Evolutionary conservation across 495 filamentous ascomycete genomes (phyloP).

Genomic region (Penicilliopsis zonata): DNA sequence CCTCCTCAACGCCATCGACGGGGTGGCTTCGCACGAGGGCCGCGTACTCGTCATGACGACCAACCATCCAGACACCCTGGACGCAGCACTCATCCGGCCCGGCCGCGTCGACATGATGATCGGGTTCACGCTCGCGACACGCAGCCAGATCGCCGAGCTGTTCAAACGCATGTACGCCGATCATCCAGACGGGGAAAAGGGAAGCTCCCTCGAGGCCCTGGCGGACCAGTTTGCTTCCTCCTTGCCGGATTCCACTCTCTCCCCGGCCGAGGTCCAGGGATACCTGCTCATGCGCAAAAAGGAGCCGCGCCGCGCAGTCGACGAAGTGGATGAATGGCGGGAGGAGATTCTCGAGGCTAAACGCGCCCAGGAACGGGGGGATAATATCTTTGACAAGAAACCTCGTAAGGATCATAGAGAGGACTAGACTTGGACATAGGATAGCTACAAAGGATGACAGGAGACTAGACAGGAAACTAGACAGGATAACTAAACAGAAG

Average conservation of each 20-base stretch:
- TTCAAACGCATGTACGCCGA: conserved; percentile 51
- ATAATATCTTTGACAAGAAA: neutral
- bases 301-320: neutral
- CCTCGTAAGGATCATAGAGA: too few species aligned
- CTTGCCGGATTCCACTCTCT: conserved; percentile 40
- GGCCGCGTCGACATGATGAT: conserved; percentile 68
- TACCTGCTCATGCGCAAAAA: conserved; percentile 34
- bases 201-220: conserved; percentile 25
- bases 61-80: conserved; percentile 63
- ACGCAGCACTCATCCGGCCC: conserved; percentile 63
- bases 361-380: neutral
- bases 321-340: neutral
- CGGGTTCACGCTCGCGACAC: conserved; percentile 49
- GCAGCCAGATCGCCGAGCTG: conserved; percentile 42
- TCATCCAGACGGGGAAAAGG: neutral
- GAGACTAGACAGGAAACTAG: too few species aligned
- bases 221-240: conserved; percentile 36
- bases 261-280: conserved; percentile 57
- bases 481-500: too few species aligned
- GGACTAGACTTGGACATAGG: too few species aligned
- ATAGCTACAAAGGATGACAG: too few species aligned
- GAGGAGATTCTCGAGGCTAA: neutral
- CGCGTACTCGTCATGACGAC: conserved; percentile 78
- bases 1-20: conserved; percentile 74
- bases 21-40: conserved; percentile 71